Conservation (phyloP, 2,329 filamentous ascomycete genomes). For the Gaeumannomyces tritici region DNA sequence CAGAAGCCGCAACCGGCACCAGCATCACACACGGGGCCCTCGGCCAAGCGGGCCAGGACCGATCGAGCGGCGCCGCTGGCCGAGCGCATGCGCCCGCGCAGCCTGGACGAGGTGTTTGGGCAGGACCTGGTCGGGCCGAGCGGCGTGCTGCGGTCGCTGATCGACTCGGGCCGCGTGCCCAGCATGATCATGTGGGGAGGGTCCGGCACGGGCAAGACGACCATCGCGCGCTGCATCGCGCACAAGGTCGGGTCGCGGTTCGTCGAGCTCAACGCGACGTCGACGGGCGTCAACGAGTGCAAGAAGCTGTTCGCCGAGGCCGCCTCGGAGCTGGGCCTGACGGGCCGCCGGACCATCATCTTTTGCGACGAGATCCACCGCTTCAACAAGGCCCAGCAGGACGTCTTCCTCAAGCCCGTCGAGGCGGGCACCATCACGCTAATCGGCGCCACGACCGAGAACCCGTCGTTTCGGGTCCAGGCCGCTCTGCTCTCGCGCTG, state of each 20-base stretch:
- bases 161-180: conserved; percentile 76
- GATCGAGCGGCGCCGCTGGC: conserved; percentile 73
- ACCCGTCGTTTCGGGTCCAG: conserved; percentile 89
- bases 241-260: conserved; percentile 75
- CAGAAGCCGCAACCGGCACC: conserved; percentile 9
- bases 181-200: conserved; percentile 93
- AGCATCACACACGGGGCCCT: conserved; percentile 25
- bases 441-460: conserved; percentile 94
- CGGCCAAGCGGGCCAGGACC: conserved; percentile 57
- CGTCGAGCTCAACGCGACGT: conserved; percentile 92
- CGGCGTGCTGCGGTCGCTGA: conserved; percentile 78
- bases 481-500: conserved; percentile 81
- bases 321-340: conserved; percentile 66
- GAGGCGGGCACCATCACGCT: conserved; percentile 85
- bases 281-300: conserved; percentile 76
- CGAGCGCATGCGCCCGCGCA: conserved; percentile 83
- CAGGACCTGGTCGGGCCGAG: conserved; percentile 81
- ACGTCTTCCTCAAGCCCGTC: conserved; percentile 87
- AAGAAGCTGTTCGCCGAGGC: conserved; percentile 89
- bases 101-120: conserved; percentile 77
- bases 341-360: conserved; percentile 84
- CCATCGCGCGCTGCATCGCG: conserved; percentile 86
- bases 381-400: conserved; percentile 86
- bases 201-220: conserved; percentile 77
- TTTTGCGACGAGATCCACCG: conserved; percentile 97